Evolutionary conservation across 371 early-diverging fungal genomes (phyloP).

Genomic region (Batkoa obscura): DNA sequence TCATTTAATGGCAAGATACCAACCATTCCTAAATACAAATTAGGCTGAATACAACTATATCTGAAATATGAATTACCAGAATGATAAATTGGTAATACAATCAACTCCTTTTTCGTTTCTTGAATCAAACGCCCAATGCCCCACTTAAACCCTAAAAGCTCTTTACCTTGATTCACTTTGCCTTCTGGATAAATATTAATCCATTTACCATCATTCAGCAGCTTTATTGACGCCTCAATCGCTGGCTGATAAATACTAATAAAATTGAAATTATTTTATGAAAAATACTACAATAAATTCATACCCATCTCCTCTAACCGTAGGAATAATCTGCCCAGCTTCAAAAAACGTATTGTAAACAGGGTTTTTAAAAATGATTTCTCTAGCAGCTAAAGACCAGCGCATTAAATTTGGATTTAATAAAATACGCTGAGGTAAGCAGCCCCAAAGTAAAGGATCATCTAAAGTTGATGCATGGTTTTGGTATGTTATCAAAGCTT

Average conservation of each 20-base stretch:
- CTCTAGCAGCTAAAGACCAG: constrained; percentile 73
- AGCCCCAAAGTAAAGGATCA: constrained; percentile 70
- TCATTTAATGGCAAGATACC: constrained; percentile 22
- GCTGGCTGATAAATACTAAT: constrained; percentile 53
- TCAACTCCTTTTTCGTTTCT: constrained; percentile 37
- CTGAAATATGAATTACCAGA: constrained; percentile 15
- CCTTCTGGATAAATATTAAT: constrained; percentile 77
- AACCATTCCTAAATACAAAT: constrained; percentile 18
- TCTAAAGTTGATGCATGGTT: constrained; percentile 18
- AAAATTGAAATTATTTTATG: background rate
- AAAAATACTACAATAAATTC: background rate
- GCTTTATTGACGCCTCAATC: constrained; percentile 47
- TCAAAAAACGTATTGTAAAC: constrained; percentile 40
- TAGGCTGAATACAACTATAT: constrained; percentile 19
- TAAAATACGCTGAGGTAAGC: constrained; percentile 21
- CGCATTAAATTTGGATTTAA: constrained; percentile 27
- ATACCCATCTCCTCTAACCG: constrained; percentile 53
- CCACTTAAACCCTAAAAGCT: constrained; percentile 66
- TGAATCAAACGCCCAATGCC: constrained; percentile 68
- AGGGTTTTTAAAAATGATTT: constrained; percentile 58
- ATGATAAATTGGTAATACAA: constrained; percentile 54
- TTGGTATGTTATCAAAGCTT: background rate
- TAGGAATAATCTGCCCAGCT: constrained; percentile 61
- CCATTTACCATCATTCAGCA: constrained; percentile 36
- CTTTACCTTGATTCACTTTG: constrained; percentile 39